Base-by-base conservation (phyloP, 2,329 filamentous ascomycete species). In the Hysterium pulicare region DNA sequence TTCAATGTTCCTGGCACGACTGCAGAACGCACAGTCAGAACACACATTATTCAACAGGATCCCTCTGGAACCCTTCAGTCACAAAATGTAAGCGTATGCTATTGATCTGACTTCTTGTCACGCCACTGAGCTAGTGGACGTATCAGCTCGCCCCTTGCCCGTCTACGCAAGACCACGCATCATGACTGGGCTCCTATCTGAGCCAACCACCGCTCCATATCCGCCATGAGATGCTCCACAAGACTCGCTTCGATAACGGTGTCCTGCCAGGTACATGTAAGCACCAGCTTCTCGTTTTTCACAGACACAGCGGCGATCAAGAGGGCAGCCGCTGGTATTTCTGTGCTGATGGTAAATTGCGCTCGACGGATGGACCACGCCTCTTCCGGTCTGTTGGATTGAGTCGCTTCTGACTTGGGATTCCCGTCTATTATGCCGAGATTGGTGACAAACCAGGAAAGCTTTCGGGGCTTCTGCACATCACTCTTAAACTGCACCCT, bases 371-470 rank as follows among this genome's bases (percentile, higher is more conserved):
- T 31, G 11, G 41, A 47, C 50, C 50, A 53, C 20, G 5, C 17
- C 13, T 45, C 42, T 21, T 42, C 39, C 38, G 44, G 19, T 20
- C 37, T 37, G 15, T 32, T 20, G 17, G n/a, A 26, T 7, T 17
- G 21, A 26, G 38, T 26, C 10, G 30, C 33, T 30, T 33, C 46
- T n/a, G n/a, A n/a, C n/a, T n/a, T n/a, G n/a, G n/a, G n/a, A n/a
- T n/a, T n/a, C 10, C 47, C 49, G 35, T 48, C 49, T 10, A 53
- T 20, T 19, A 53, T 45, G 10, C 49, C 45, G 11, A 50, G 37
- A 40, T 53, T 50, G 20, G 42, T 52, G 28, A 52, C 45, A 15
- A 52, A 42, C 49, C 47, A 52, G 24, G 49, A 50, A 8, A 52
- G 33, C 19, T 48, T 45, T 26, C 49, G 38, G 23, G 19, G 42